Conservation (phyloP, 352 stramenopile genomes). For the Pythium aphanidermatum region DNA sequence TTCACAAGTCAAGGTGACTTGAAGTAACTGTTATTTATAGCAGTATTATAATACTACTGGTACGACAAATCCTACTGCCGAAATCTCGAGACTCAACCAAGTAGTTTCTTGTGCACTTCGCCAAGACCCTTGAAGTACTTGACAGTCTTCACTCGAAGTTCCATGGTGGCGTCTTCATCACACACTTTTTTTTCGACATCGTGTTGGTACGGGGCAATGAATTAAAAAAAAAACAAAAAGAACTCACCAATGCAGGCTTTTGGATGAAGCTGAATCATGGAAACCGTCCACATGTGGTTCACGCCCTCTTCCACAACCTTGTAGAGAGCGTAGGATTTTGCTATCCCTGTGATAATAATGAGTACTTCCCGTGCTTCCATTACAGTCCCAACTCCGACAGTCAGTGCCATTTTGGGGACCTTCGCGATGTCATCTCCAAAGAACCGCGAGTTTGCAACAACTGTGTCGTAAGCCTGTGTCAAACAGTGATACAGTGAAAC, state of each 20-base stretch:
- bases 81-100: slow-evolving; percentile 8
- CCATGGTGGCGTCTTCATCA: slow-evolving; percentile 85
- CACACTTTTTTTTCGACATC: slow-evolving; percentile 76
- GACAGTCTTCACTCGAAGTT: slow-evolving; percentile 87
- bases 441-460: slow-evolving; percentile 87
- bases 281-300: slow-evolving; percentile 91
- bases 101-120: slow-evolving; percentile 41
- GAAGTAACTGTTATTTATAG: no score
- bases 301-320: slow-evolving; percentile 89
- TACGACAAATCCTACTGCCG: no score
- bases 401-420: slow-evolving; percentile 89
- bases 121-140: slow-evolving; percentile 88
- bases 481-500: no score
- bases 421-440: slow-evolving; percentile 75
- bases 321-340: slow-evolving; percentile 83
- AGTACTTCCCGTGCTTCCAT: slow-evolving; percentile 86
- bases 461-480: slow-evolving; percentile 80
- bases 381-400: slow-evolving; percentile 83
- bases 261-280: slow-evolving; percentile 77
- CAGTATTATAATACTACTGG: no score
- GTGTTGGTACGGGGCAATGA: no score
- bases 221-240: neutral
- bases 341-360: slow-evolving; percentile 83
- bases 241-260: slow-evolving; percentile 68
- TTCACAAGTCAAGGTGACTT: no score